Evolutionary conservation across 257 asterid genomes (phyloP), one percentile per base, ranked within the genome.

Genomic region (Jaltomata sinuosa): DNA sequence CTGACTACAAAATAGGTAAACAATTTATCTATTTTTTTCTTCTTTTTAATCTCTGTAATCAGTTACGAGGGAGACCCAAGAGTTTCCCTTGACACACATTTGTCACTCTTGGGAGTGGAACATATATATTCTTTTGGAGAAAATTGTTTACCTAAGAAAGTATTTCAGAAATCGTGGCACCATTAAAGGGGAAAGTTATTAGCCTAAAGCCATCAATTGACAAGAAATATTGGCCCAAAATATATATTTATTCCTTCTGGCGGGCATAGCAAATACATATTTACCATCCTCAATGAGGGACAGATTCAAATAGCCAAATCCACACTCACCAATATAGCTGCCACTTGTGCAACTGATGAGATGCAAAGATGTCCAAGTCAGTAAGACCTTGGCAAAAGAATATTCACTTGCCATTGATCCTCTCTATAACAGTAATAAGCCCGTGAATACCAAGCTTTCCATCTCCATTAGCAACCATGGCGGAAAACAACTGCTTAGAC

Each of bases 381-480:
- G 5, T 6, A 62, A 62, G 71, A 6, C 38, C 12, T 14, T 12
- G 36, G 8, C 38, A 62, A 38, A 29, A 1, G 38, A 59, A 3
- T 7, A 55, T 42, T 21, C 81, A 83, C 84, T 61, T 85, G 38
- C 95, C 92, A 86, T 95, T 95, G 84, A 95, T 88, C 82, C 92
- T 95, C 90, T 93, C 97, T 2, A 94, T 87, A 65, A 91, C 94
- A 3, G 98, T 92, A 5, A 95, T 82, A 38, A 95, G 79, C 31
- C 98, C 98, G 69, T 95, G 99, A 16, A 89, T 84, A 9, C 99
- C 97, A 53, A 91, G 81, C 90, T 94, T 92, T 31, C 97, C 98
- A 32, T 93, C 94, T 6, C 98, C 98, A 83, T 91, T 95, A 29
- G 93, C 99, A 85, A 93, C 97, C 99, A 95, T 95, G 18, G 91